Percentiles rank a stretch among this genome's conserved stretches.
These are phyloP conservation scores for Isochrysis galbana DNA, from an alignment of 78 protist genomes.

Conservation along the genomic window DNA sequence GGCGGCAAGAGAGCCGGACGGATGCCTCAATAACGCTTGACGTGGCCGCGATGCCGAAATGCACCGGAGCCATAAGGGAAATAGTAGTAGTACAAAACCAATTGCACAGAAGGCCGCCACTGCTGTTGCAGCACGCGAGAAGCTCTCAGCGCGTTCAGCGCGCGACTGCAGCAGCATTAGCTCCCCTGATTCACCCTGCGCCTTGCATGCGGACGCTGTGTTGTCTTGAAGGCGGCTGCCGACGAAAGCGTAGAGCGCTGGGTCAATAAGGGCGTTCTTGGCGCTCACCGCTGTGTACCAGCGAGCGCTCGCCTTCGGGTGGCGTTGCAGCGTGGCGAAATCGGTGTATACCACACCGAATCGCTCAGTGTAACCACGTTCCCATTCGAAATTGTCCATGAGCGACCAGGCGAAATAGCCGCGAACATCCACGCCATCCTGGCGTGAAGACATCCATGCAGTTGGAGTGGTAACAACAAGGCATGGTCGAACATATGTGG, in stretches of 20 bases:
- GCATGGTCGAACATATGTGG: too few relatives aligned
- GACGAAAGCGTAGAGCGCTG: background rate
- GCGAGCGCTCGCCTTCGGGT: conserved; percentile 2
- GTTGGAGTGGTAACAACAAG: too few relatives aligned
- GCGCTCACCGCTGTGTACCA: background rate
- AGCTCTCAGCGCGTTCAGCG: background rate
- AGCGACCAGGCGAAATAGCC: conserved; percentile 60
- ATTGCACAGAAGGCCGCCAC: too few relatives aligned
- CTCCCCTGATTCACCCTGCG: background rate
- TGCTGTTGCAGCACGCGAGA: background rate
- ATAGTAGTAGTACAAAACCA: too few relatives aligned
- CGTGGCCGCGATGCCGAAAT: too few relatives aligned
- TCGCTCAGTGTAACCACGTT: conserved; percentile 59
- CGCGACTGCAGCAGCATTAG: background rate
- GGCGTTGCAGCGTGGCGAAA: background rate
- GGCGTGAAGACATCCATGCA: too few relatives aligned
- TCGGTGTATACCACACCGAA: conserved; percentile 64
- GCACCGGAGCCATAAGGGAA: too few relatives aligned
- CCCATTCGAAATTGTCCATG: conserved; percentile 70
- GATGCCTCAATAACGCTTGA: too few relatives aligned
- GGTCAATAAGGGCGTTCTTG: background rate
- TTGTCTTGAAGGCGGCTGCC: background rate
- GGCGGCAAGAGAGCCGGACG: too few relatives aligned
- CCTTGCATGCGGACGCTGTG: background rate
- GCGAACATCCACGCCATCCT: conserved; percentile 29